Conservation (phyloP, 2,329 filamentous ascomycete species). For the Colletotrichum kahawae region DNA sequence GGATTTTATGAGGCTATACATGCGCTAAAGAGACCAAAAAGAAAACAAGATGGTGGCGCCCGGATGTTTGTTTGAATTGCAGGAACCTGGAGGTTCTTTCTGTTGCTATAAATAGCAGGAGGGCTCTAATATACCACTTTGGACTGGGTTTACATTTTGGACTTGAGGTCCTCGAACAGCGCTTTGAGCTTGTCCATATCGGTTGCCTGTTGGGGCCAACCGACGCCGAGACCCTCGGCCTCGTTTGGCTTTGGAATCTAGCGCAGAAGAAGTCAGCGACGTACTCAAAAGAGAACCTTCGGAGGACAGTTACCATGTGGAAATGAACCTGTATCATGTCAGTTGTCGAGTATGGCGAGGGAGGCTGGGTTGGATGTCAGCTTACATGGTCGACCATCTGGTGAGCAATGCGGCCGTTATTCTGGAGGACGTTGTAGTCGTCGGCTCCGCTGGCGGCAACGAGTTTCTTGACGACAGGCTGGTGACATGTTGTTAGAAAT, state of each 20-base stretch:
- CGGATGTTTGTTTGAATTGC: conserved; percentile 18
- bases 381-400: conserved; percentile 91
- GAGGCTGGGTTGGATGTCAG: conserved; percentile 20
- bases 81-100: not conserved
- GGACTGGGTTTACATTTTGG: conserved; percentile 71
- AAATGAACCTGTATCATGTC: conserved; percentile 74
- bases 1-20: not conserved
- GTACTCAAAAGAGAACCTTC: not conserved
- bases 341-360: not conserved
- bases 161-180: conserved; percentile 82
- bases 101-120: not conserved
- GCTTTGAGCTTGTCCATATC: conserved; percentile 86
- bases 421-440: conserved; percentile 95
- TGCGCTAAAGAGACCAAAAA: not conserved
- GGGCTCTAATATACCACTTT: not conserved
- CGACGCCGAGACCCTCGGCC: conserved; percentile 77
- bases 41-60: not conserved
- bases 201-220: conserved; percentile 76
- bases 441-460: conserved; percentile 75
- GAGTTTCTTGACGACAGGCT: conserved; percentile 87
- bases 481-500: not conserved
- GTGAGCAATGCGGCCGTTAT: conserved; percentile 91
- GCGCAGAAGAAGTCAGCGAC: not conserved
- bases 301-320: conserved; percentile 71
- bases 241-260: conserved; percentile 94